These are phyloP conservation scores for Torulaspora gathmanii DNA, from an alignment of 805 yeast species.

Conservation along the genomic window DNA sequence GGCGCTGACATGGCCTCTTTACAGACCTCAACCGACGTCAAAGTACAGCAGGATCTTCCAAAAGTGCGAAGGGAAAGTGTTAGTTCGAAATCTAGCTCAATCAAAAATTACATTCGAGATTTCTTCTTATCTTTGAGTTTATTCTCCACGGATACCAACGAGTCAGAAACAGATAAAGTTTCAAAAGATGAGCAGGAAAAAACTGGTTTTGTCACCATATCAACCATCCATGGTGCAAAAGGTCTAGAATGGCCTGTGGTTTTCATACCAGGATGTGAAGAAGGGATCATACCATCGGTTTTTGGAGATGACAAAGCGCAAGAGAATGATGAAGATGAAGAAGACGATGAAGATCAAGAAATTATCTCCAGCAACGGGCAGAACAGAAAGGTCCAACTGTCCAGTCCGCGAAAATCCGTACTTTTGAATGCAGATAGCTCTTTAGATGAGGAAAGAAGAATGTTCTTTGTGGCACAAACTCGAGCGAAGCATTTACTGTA, in stretches of 20 bases:
- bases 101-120: constrained; percentile 25
- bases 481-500: constrained; percentile 64
- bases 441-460: constrained; percentile 72
- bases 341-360: constrained; percentile 24
- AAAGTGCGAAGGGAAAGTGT: not conserved
- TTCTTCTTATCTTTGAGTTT: constrained; percentile 39
- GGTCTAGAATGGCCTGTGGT: constrained; percentile 96
- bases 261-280: constrained; percentile 67
- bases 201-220: constrained; percentile 44
- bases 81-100: not conserved
- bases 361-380: constrained; percentile 15
- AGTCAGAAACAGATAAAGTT: constrained; percentile 14
- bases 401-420: constrained; percentile 6
- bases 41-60: not conserved
- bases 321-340: constrained; percentile 24
- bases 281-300: constrained; percentile 59
- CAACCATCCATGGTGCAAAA: constrained; percentile 89
- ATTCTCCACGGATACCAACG: constrained; percentile 28
- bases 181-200: constrained; percentile 20
- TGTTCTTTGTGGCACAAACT: constrained; percentile 84
- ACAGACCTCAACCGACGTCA: not conserved
- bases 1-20: constrained; percentile 10
- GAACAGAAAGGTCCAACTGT: constrained; percentile 7
- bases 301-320: constrained; percentile 39
- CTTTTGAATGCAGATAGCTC: constrained; percentile 18